A percentile compares a stretch with the other conserved stretches of the same genome.
Evolutionary conservation across 2,329 filamentous ascomycete species (phyloP).

Genomic region (Ophiocordyceps sinensis): DNA sequence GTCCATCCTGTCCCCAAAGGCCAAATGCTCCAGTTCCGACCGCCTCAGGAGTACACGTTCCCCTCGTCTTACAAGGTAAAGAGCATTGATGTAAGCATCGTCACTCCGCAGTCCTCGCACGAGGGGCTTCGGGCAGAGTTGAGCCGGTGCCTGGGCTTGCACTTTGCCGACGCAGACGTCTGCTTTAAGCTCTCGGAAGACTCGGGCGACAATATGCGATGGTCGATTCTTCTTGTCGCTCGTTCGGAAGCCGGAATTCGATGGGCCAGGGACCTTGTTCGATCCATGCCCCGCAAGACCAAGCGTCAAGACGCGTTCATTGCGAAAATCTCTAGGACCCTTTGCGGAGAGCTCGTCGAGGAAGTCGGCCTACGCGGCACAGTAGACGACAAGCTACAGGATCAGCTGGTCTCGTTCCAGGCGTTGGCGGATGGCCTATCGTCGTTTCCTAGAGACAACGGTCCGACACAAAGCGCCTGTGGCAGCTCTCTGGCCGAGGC

Average conservation of each 20-base stretch:
- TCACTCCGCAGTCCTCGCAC: slow-evolving; percentile 31
- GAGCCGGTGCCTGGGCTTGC: slow-evolving; percentile 2
- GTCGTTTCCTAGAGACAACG: not conserved
- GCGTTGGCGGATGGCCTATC: not conserved
- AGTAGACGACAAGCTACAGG: not conserved
- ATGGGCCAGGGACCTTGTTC: not conserved
- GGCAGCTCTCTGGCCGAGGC: not conserved
- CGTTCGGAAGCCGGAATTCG: not conserved
- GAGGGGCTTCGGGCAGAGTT: slow-evolving; percentile 25
- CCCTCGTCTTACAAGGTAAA: slow-evolving; percentile 18
- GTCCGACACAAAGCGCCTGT: not conserved
- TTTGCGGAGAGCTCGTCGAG: not conserved
- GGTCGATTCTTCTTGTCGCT: not conserved
- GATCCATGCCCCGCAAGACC: not conserved
- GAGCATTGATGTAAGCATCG: slow-evolving; percentile 33
- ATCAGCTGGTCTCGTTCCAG: not conserved
- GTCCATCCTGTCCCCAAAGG: not conserved
- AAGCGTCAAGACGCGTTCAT: not conserved
- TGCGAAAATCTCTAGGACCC: not conserved
- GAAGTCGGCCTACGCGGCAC: not conserved
- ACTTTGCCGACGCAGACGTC: not conserved
- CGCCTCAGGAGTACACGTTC: too few relatives aligned
- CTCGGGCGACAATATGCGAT: not conserved
- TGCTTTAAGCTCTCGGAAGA: not conserved
- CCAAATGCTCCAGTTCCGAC: not conserved